Percentiles rank a stretch among this genome's conserved stretches.
These are phyloP conservation scores for Aureobasidium vineae DNA, from an alignment of 2,329 filamentous ascomycete species.

Conservation along the genomic window DNA sequence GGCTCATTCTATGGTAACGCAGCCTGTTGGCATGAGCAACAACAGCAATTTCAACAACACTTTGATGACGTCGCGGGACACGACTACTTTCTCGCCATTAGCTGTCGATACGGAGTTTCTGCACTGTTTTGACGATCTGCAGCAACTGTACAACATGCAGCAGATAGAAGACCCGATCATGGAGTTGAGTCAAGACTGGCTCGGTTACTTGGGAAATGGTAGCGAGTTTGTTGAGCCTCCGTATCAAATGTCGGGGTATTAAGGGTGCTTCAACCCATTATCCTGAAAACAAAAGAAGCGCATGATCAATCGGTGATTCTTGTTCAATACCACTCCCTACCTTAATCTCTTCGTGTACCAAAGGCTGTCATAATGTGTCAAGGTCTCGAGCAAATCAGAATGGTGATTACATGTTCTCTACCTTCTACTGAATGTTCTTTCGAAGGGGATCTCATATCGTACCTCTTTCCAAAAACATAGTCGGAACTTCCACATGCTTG, in stretches of 20 bases:
- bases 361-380: too few relatives aligned
- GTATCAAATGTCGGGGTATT: neutral
- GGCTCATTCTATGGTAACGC: neutral
- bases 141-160: slow-evolving; percentile 32
- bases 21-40: neutral
- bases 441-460: neutral
- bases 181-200: slow-evolving; percentile 40
- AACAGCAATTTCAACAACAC: neutral
- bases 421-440: too few relatives aligned
- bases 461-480: slow-evolving; percentile 25
- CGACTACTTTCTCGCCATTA: slow-evolving; percentile 30
- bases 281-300: too few relatives aligned
- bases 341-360: too few relatives aligned
- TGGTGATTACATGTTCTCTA: neutral
- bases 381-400: too few relatives aligned
- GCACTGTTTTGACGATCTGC: slow-evolving; percentile 42
- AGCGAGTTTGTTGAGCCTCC: neutral
- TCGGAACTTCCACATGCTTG: slow-evolving; percentile 25
- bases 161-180: slow-evolving; percentile 36
- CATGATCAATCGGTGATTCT: too few relatives aligned
- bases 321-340: too few relatives aligned
- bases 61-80: neutral
- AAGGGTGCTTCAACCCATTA: too few relatives aligned
- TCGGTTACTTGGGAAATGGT: slow-evolving; percentile 29
- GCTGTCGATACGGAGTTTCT: slow-evolving; percentile 43